Evolutionary conservation across 257 asterid species (phyloP).

Genomic region (Solanum appendiculatum): DNA sequence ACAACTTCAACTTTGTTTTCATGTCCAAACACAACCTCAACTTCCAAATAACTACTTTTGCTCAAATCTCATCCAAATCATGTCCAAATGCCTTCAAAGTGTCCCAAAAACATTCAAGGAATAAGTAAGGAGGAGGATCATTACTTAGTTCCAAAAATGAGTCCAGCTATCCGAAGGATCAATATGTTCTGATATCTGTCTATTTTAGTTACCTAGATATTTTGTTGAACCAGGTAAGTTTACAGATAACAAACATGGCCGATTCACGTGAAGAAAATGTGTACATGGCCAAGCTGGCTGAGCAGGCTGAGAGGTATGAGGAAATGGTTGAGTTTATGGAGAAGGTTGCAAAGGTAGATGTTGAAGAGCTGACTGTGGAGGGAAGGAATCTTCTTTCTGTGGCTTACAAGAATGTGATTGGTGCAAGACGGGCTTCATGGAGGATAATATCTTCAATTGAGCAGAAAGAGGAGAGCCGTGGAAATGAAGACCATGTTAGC

Average conservation of each 20-base stretch:
- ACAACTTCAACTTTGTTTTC: neutral
- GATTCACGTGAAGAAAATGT: constrained; percentile 11
- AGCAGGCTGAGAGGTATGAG: constrained; percentile 17
- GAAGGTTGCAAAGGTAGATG: constrained; percentile 13
- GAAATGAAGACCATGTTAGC: constrained; percentile 11
- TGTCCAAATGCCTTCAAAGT: neutral
- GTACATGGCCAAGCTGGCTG: constrained; percentile 17
- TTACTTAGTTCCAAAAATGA: neutral
- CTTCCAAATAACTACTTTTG: neutral
- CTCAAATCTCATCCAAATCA: neutral
- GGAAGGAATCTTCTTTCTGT: constrained; percentile 17
- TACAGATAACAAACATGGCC: neutral
- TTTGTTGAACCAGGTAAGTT: neutral
- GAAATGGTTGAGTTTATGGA: constrained; percentile 18
- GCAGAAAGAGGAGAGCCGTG: constrained; percentile 16
- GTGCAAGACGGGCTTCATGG: constrained; percentile 21
- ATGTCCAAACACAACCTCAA: neutral
- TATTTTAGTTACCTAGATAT: neutral
- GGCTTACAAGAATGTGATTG: constrained; percentile 18
- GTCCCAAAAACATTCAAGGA: neutral
- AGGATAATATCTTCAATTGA: constrained; percentile 18
- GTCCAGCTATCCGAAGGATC: neutral
- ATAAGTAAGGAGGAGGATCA: neutral
- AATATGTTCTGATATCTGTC: neutral
- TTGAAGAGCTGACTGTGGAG: constrained; percentile 12